Evolutionary conservation across 2,329 filamentous ascomycete genomes (phyloP), one percentile per base, ranked within the genome.

Genomic region (Paradendryphiella salina): DNA sequence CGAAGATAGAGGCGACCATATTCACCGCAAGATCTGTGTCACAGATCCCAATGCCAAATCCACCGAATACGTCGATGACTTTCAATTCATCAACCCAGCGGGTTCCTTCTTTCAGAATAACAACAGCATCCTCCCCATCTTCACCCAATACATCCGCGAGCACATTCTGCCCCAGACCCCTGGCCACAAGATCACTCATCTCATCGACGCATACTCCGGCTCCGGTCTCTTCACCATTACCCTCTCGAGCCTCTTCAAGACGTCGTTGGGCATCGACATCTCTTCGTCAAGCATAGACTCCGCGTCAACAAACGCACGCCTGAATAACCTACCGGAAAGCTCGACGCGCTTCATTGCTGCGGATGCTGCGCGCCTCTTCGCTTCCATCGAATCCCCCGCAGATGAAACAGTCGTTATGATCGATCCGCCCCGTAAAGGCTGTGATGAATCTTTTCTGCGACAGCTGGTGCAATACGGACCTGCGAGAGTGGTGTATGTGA

Each of bases 91-190:
- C 71, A 97, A 96, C 77, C 90, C 89, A 2, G 94, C 94, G 9
- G 92, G 92, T 52, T 85, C 90, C 44, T 99, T 99, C 79, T 99
- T 99, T 83, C 94, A 99, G 71, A 99, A 99, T 81, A 99, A 99
- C 82, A 97, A 97, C 79, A 95, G 91, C 47, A 97, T 99, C 75
- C 86, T 99, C 18, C 85, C 89, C 23, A 76, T 79, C 13, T 96
- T 97, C 75, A 96, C 91, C 11, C 81, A 85, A 60, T 96, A 95
- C 77, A 89, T 97, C 70, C 88, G 90, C 56, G 80, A 88, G 31
- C 83, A 88, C 73, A 88, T 93, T 66, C 79, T 92, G 1, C 86
- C 85, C 20, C 33, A 61, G 23, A 15, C 40, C 8, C 17, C 53
- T 0, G 63, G 52, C 21, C 74, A 51, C 66, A 73, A 55, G 73